Base-by-base conservation (phyloP, 202 grass and related monocot genomes). In the Brachypodium distachyon region DNA sequence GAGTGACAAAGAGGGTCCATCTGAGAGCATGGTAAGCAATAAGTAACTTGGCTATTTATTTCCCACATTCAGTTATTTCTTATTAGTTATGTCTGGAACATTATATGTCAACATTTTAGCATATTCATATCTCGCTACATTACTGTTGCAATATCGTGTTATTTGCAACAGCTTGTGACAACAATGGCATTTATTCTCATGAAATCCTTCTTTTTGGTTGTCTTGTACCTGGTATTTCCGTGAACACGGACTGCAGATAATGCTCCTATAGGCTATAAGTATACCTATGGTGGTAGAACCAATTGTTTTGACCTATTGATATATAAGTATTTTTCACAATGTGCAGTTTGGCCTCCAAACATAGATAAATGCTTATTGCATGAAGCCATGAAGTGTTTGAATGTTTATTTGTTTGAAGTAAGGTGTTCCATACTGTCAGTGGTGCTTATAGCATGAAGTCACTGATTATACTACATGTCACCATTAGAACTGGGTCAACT, bases 1-100 rank as follows among this genome's bases (percentile, higher is more conserved):
- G 90, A 98, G 69, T 87, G 95, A 98, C 19, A 98, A 98, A 81
- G 95, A 95, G 17, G 85, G 82, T 71, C 85, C 89, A 31, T 61
- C 89, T 4, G 87, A 83, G 56, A 94, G 67, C 83, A 90, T 98
- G 91, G 94, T 97, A 53, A 82, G 94, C 39, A 73, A 53, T 77
- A 43, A 60, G 74, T 66, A 21, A 40, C 36, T 28, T 81, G 58
- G 9, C 29, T 12, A 12, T 50, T 70, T 73, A 66, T 86, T 42
- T 23, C 23, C 1, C 6, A 46, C 18, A 9, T 40, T 13, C 16
- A 64, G 2, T 51, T 57, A 34, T 48, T 29, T 31, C 63, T 83
- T 67, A 28, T 28, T 44, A 23, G 34, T 40, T 38, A 13, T 51
- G 3, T 49, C 26, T 72, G 9, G 52, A 17, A 58, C 29, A 47